A percentile compares a stretch with the other conserved stretches of the same genome.
These are phyloP conservation scores for Auriscalpium microsporum DNA, from an alignment of 768 basidiomycete genomes.

Conservation along the genomic window DNA sequence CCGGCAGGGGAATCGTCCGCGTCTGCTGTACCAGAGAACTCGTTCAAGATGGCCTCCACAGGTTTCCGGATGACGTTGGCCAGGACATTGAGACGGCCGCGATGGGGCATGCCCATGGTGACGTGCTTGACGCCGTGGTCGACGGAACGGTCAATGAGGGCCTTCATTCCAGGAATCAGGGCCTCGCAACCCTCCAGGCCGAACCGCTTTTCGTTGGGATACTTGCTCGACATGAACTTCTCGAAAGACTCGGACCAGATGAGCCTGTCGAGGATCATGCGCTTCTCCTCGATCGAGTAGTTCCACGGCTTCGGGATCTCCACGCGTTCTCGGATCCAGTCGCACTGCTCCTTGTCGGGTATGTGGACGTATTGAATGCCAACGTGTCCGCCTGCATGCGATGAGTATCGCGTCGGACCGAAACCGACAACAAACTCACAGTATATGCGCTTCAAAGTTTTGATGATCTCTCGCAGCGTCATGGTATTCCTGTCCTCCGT, in stretches of 20 bases:
- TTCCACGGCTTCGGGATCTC: constrained; percentile 97
- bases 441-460: constrained; percentile 85
- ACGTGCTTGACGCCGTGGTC: constrained; percentile 93
- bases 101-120: constrained; percentile 99
- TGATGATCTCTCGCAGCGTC: constrained; percentile 87
- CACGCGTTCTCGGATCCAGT: constrained; percentile 96
- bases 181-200: constrained; percentile 98
- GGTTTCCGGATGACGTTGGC: constrained; percentile 99
- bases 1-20: constrained; percentile 78
- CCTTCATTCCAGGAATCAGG: constrained; percentile 99
- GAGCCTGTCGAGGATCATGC: constrained; percentile 97
- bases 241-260: constrained; percentile 99
- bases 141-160: constrained; percentile 95
- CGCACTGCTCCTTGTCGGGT: constrained; percentile 96
- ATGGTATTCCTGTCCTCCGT: constrained; percentile 80
- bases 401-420: too few species aligned
- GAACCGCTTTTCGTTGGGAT: constrained; percentile 99
- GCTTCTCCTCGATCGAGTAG: constrained; percentile 96
- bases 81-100: constrained; percentile 94
- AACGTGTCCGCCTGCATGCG: constrained; percentile 62
- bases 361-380: constrained; percentile 94
- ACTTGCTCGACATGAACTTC: constrained; percentile 96
- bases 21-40: constrained; percentile 72
- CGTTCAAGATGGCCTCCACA: constrained; percentile 94
- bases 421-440: constrained; percentile 44